Percentiles rank a stretch among this genome's conserved stretches.
Evolutionary conservation across 768 basidiomycete genomes (phyloP).

Genomic region (Boletus subcaerulescens): DNA sequence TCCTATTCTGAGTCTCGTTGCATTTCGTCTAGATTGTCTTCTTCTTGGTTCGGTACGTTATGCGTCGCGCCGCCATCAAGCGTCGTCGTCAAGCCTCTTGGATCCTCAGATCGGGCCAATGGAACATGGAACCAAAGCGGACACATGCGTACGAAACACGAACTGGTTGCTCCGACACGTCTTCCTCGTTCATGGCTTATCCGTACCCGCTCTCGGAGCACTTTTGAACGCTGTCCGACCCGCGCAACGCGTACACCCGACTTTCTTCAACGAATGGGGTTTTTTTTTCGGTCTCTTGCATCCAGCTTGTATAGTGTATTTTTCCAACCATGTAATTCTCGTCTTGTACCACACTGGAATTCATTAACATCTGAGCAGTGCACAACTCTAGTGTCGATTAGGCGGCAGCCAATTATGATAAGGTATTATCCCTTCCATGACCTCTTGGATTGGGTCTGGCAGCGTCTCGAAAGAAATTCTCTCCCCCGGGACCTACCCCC

Average conservation of each 20-base stretch:
- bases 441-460: too few relatives aligned
- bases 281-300: too few relatives aligned
- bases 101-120: constrained; percentile 20
- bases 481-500: too few relatives aligned
- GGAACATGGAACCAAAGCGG: constrained; percentile 20
- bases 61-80: constrained; percentile 17
- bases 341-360: not conserved
- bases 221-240: not conserved
- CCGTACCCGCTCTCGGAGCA: constrained; percentile 18
- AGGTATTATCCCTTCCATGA: too few relatives aligned
- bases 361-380: too few relatives aligned
- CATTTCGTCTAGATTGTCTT: constrained; percentile 7
- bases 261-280: too few relatives aligned
- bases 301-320: not conserved
- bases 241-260: not conserved
- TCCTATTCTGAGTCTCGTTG: not conserved
- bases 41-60: constrained; percentile 12
- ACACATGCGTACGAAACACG: constrained; percentile 2
- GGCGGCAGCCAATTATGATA: too few relatives aligned
- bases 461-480: too few relatives aligned
- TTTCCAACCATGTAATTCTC: constrained; percentile 1
- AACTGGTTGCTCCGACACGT: constrained; percentile 13
- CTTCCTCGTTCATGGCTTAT: constrained; percentile 14
- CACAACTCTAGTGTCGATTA: too few relatives aligned
- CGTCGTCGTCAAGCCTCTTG: constrained; percentile 26